Percentiles rank a stretch among this genome's conserved stretches.
Conservation (phyloP, 2,329 filamentous ascomycete genomes). For the Alternaria brassicicola region DNA sequence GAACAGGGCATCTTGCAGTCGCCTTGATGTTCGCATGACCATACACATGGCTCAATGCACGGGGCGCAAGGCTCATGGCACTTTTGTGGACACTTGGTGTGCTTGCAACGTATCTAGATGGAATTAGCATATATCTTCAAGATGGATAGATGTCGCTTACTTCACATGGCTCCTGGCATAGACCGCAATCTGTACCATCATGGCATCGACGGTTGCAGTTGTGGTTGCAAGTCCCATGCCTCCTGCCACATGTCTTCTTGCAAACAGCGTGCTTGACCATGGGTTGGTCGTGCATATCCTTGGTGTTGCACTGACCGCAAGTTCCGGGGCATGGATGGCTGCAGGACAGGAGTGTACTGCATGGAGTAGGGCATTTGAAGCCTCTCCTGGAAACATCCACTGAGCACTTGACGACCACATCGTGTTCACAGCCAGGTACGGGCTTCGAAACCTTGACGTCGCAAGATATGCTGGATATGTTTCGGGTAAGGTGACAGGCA, state of each 20-base stretch:
- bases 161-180: conserved; percentile 31
- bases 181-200: conserved; percentile 31
- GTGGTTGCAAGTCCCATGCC: conserved; percentile 39
- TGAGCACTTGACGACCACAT: conserved; percentile 57
- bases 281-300: conserved; percentile 28
- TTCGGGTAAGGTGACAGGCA: conserved; percentile 10
- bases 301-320: conserved; percentile 59
- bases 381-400: conserved; percentile 49
- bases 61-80: conserved; percentile 45
- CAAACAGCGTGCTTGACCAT: conserved; percentile 25
- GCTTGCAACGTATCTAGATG: conserved; percentile 35
- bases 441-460: conserved; percentile 51
- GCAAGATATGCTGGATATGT: conserved; percentile 55
- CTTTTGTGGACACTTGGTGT: conserved; percentile 28
- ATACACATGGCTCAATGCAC: conserved; percentile 44
- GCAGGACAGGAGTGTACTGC: conserved; percentile 57
- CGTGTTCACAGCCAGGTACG: conserved; percentile 64
- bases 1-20: conserved; percentile 47
- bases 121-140: neutral
- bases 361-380: conserved; percentile 59
- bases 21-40: conserved; percentile 44
- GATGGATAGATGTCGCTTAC: conserved; percentile 12
- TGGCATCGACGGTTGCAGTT: conserved; percentile 36
- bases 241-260: conserved; percentile 31
- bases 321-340: conserved; percentile 61